Evolutionary conservation across 495 filamentous ascomycete genomes (phyloP), one percentile per base, ranked within the genome.

Genomic region (Glarea lozoyensis): DNA sequence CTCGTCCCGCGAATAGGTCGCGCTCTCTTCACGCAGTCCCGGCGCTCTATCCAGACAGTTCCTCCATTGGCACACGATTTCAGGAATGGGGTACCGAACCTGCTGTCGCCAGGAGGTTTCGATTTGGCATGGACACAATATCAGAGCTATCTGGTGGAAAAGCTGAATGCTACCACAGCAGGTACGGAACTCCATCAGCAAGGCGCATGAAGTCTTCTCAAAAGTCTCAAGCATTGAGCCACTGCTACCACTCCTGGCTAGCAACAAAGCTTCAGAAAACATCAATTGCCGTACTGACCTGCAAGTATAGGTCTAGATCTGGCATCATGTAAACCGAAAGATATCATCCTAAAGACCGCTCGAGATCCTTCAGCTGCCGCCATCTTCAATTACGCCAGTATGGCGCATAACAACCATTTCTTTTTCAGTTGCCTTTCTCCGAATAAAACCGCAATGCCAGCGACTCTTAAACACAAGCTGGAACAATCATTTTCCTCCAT

Each of bases 331-430:
- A 30, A 23, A 3, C 34, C 76, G 22, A 76, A 85, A 66, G 66
- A 78, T 24, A 77, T 94, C 60, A 57, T 87, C 54, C 66, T 93
- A 57, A 69, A 73, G 47, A 82, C 81, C 52, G 86, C 92, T 37
- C 83, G 87, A 54, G 76, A 90, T 47, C 77, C 88, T 23, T 68
- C 75, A 42, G 66, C 72, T 48, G 92, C 93, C 31, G 65, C 76
- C 45, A 66, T 82, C 49, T 98, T 98, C 76, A 98, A 98, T 72
- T 77, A 90, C 56, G 92, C 92, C 58, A 88, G 82, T 48, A 94
- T 94, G 82, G 86, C 88, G 42, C 81, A 85, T 69, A 96, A 97
- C 76, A 96, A 96, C 70, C 79, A 92, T 62, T 84, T 92, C 65
- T 97, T 95, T 79, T 97, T 97, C 75, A 49, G 57, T 24, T 17